Evolutionary conservation across 208 protist species (phyloP), one percentile per base, ranked within the genome.

Genomic region (Wallacemonas sp.): DNA sequence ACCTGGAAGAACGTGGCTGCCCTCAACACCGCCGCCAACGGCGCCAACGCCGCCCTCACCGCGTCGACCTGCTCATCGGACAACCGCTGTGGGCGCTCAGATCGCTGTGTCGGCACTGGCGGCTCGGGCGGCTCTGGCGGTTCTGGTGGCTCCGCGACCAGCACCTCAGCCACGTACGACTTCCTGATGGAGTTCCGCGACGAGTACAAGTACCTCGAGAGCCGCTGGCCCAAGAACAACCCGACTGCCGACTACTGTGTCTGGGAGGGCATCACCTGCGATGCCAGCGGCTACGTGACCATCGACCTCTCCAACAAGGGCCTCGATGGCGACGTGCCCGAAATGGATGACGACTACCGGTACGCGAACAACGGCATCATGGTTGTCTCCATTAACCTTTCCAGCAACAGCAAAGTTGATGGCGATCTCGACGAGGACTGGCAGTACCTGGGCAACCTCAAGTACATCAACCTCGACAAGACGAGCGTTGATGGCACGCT

Each of bases 331-430:
- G n/a, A 34, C 26, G 17, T 60, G 29, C 54, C 54, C n/a, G 54
- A 60, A 16, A 14, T 60, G 9, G 33, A 60, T 19, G 33, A 60
- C 17, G 33, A 36, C 54, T 27, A 43, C 32, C 4, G 21, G 5
- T 11, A 8, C 6, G 16, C 4, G 30, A 3, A 4, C 17, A 14
- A 24, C 32, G 5, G 32, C 12, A 21, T 61, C 32, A 34, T 21
- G 55, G 39, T 64, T 4, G 38, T 48, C n/a, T 64, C 58, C 23
- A 64, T 64, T 19, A 23, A 64, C 58, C 26, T 64, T 5, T 44
- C 30, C 12, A 6, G 48, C 58, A 64, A 64, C 58, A 23, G 38
- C 24, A n/a, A n/a, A n/a, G 9, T 64, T 9, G 4, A 9, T 9
- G 58, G 39, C 23, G 39, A 46, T 3, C 29, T 64, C 12, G 58